Base-by-base conservation (phyloP, 2,329 filamentous ascomycete species). In the Aspergillus niger region DNA sequence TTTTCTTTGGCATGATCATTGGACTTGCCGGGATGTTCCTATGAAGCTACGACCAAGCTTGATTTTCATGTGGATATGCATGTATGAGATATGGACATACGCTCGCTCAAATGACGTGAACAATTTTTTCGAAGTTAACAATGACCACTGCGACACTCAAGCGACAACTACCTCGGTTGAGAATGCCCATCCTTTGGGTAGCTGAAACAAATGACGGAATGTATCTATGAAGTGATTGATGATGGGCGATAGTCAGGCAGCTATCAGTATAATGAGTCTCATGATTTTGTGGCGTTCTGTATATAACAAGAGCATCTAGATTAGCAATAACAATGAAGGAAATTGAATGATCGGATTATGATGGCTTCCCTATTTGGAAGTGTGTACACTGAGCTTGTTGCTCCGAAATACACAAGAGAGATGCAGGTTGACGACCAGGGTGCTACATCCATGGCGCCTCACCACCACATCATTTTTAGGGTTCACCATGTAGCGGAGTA, bases 21-120 rank as follows among this genome's bases (percentile, higher is more conserved):
- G 82, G 81, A 0, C 71, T 82, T 63, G 78, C 78, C 3, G 81
- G 80, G 1, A 73, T 79, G 69, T 72, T 79, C 66, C 70, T 77
- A 65, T 79, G 67, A 78, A 61, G 50, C 15, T 41, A 6, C 48
- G 41, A 53, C 13, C 36, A 17, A 41, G 54, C 36, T 30, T 3
- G 24, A 24, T 2, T 24, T 59, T 47, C 20, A 57, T 51, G 51
- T 28, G 38, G 32, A 51, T 57, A 57, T 56, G 57, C 22, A 55
- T 53, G 50, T 54, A 52, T 36, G 26, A 39, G 36, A 47, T 53
- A 30, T 32, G 39, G 52, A 44, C 28, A 47, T 55, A 55, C 15
- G 52, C 39, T 30, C 30, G 38, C 38, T 36, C 15, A 47, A 17
- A 30, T 55, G 38, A 55, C 15, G 61, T 61, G 60, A 59, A 58